Evolutionary conservation across 1,139 yeast genomes (phyloP).

Genomic region (Sugiyamaella neomexicana): DNA sequence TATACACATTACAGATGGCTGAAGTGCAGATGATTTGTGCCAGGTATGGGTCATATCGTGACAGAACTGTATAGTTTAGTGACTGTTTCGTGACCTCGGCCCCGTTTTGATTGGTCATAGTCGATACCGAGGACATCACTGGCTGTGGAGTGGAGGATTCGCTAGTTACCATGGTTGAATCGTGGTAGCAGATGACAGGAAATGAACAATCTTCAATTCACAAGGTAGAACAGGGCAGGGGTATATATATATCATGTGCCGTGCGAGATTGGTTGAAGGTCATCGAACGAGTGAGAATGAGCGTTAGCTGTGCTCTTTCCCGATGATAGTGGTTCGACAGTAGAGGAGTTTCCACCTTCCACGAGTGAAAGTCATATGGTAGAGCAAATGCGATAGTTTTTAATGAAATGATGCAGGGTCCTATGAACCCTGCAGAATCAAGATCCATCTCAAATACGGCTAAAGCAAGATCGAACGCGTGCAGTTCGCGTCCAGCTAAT

Average conservation of each 20-base stretch:
- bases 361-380: too few relatives aligned
- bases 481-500: too few relatives aligned
- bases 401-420: too few relatives aligned
- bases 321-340: too few relatives aligned
- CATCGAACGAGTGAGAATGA: too few relatives aligned
- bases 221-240: not conserved
- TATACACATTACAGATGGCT: slow-evolving; percentile 80
- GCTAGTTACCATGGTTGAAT: slow-evolving; percentile 1
- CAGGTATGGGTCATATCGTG: slow-evolving; percentile 78
- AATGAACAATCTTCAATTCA: not conserved
- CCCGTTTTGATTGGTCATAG: not conserved
- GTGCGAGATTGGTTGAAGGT: too few relatives aligned
- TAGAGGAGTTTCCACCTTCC: too few relatives aligned
- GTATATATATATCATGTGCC: too few relatives aligned
- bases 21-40: slow-evolving; percentile 73
- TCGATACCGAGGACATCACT: not conserved
- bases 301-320: too few relatives aligned
- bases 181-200: slow-evolving; percentile 7
- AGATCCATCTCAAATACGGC: not conserved
- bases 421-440: too few relatives aligned
- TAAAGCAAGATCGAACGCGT: not conserved
- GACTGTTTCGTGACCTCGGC: slow-evolving; percentile 11
- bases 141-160: not conserved
- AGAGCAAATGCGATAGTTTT: too few relatives aligned
- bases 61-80: slow-evolving; percentile 76